These are phyloP conservation scores for Entomortierella parvispora DNA, from an alignment of 192 early-diverging fungal species.

Conservation along the genomic window DNA sequence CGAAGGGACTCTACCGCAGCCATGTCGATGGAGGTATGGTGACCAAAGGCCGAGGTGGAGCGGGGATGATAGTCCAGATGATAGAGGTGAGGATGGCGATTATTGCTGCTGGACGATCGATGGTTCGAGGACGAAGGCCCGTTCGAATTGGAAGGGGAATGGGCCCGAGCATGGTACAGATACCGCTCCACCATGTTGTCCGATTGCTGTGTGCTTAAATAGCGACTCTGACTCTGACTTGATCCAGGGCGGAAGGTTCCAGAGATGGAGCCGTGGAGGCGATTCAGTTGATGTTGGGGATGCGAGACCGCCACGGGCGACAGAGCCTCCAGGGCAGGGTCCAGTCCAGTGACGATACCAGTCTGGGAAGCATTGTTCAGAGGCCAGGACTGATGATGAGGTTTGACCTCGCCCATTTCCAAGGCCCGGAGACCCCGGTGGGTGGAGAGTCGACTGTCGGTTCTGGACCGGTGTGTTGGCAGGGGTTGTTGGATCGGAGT, in stretches of 20 bases:
- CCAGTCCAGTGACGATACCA: slow-evolving; percentile 31
- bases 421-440: background rate
- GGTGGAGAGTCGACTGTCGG: background rate
- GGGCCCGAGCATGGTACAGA: slow-evolving; percentile 13
- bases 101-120: slow-evolving; percentile 12
- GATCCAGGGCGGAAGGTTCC: slow-evolving; percentile 12
- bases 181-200: slow-evolving; percentile 31
- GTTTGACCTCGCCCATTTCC: slow-evolving; percentile 27
- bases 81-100: slow-evolving; percentile 6
- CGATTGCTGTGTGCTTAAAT: background rate
- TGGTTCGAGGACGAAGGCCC: slow-evolving; percentile 20
- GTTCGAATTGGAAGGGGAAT: slow-evolving; percentile 14
- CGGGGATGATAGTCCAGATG: background rate
- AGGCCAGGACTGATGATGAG: slow-evolving; percentile 27
- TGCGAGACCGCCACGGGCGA: background rate
- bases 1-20: background rate
- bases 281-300: background rate
- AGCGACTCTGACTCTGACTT: slow-evolving; percentile 36
- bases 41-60: background rate
- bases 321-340: slow-evolving; percentile 13
- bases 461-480: background rate
- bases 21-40: slow-evolving; percentile 16
- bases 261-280: too few species aligned
- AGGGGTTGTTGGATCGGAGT: too few species aligned
- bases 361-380: slow-evolving; percentile 22